Percentiles rank a stretch among this genome's conserved stretches.
These are phyloP conservation scores for Quercus gilva DNA, from an alignment of 306 rosid genomes.

Conservation along the genomic window DNA sequence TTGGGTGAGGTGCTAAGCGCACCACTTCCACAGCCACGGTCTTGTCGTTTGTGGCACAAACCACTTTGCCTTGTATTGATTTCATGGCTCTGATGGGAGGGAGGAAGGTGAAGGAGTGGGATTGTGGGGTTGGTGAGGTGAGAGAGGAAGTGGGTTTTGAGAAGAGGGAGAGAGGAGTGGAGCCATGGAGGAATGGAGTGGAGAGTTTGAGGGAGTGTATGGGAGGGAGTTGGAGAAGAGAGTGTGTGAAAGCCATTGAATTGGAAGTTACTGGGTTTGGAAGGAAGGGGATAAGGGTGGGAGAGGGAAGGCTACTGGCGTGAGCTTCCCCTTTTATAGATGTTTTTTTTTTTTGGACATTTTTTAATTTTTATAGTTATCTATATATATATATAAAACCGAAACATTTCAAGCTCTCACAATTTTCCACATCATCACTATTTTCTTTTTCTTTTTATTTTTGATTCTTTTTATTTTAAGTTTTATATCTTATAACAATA, in stretches of 20 bases:
- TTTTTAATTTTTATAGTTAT: background rate
- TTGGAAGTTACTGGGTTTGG: background rate
- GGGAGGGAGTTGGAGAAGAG: conserved; percentile 62
- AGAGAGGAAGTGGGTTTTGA: conserved; percentile 45
- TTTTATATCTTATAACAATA: too few species aligned
- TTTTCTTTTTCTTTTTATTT: too few species aligned
- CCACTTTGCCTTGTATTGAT: conserved; percentile 73
- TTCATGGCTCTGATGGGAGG: conserved; percentile 66
- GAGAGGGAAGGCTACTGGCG: accelerated
- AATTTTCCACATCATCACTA: too few species aligned
- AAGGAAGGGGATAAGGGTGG: conserved; percentile 7
- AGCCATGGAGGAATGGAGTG: conserved; percentile 57
- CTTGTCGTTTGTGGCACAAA: conserved; percentile 69
- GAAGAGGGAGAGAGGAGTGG: conserved; percentile 42
- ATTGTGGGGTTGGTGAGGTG: conserved; percentile 21
- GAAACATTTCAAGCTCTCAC: too few species aligned
- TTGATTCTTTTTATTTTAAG: too few species aligned
- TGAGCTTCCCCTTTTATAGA: background rate
- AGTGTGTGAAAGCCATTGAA: conserved; percentile 35
- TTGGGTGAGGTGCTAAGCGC: conserved; percentile 78
- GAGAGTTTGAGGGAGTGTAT: conserved; percentile 49
- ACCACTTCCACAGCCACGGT: conserved; percentile 88
- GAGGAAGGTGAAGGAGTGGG: conserved; percentile 35
- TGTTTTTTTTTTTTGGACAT: background rate
- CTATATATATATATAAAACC: too few species aligned